These are phyloP conservation scores for Spinacia oleracea DNA, from an alignment of 179 eudicot genomes.

Conservation along the genomic window DNA sequence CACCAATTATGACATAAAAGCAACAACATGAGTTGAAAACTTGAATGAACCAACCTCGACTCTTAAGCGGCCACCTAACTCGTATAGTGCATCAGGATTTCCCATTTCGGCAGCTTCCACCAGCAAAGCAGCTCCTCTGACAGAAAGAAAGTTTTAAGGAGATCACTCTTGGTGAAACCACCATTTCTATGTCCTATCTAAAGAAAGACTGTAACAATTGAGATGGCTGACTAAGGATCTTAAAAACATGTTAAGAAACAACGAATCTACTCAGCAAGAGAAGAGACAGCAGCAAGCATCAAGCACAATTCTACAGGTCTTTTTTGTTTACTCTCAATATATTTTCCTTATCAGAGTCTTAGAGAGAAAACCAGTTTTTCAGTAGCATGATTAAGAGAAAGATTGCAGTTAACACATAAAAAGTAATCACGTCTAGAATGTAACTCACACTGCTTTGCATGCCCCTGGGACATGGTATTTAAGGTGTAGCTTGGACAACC, in stretches of 20 bases:
- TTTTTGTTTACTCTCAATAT: too few relatives aligned
- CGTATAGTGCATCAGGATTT: conserved; percentile 81
- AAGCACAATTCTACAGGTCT: too few relatives aligned
- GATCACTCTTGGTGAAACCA: conserved; percentile 5
- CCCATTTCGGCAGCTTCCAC: conserved; percentile 97
- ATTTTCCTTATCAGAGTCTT: neutral
- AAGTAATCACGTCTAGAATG: neutral
- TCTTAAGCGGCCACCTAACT: conserved; percentile 73
- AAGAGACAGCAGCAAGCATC: too few relatives aligned
- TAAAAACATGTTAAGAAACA: neutral
- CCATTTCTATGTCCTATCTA: neutral
- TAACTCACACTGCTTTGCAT: conserved; percentile 72
- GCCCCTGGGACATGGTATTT: conserved; percentile 86
- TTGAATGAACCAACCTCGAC: conserved; percentile 55
- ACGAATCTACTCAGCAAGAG: too few relatives aligned
- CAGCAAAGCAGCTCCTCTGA: conserved; percentile 49
- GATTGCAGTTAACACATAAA: neutral
- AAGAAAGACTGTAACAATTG: too few relatives aligned
- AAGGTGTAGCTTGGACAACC: conserved; percentile 76
- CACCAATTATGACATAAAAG: neutral
- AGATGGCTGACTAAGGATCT: neutral
- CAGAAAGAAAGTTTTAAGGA: conserved; percentile 3
- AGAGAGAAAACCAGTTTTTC: neutral
- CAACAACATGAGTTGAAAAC: neutral
- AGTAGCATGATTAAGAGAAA: neutral